Percentiles rank a stretch among this genome's conserved stretches.
Conservation (phyloP, 2,329 filamentous ascomycete species). For the Xylaria arbuscula region DNA sequence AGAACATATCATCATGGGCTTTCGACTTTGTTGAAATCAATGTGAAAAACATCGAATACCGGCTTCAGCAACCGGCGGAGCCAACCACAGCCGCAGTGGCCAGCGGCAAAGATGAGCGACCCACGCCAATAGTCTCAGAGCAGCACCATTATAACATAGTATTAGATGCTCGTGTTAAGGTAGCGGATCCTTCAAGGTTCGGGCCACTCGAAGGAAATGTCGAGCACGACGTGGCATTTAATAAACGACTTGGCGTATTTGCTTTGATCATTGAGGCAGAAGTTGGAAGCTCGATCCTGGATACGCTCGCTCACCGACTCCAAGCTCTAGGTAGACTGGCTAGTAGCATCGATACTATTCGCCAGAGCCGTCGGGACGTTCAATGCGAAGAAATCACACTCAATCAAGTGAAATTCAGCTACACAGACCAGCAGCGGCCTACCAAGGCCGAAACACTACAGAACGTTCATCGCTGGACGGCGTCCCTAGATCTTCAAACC, state of each 20-base stretch:
- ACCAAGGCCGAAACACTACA: constrained; percentile 35
- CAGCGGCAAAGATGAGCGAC: constrained; percentile 15
- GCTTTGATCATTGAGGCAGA: constrained; percentile 68
- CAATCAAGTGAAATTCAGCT: constrained; percentile 74
- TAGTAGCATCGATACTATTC: constrained; percentile 74
- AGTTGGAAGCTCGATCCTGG: constrained; percentile 69
- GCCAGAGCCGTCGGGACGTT: constrained; percentile 65
- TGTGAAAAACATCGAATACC: constrained; percentile 61
- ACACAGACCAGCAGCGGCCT: constrained; percentile 57
- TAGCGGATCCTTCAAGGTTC: constrained; percentile 66
- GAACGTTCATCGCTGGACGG: constrained; percentile 58
- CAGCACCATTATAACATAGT: constrained; percentile 53
- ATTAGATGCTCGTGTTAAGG: constrained; percentile 66
- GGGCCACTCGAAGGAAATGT: constrained; percentile 64
- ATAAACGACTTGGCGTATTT: constrained; percentile 69
- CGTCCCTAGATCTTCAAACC: constrained; percentile 67
- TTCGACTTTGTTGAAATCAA: constrained; percentile 67
- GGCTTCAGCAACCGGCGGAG: constrained; percentile 23
- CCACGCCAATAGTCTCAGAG: constrained; percentile 32
- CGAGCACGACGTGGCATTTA: constrained; percentile 72
- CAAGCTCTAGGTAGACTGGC: constrained; percentile 77
- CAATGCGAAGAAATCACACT: constrained; percentile 70
- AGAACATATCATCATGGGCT: constrained; percentile 62
- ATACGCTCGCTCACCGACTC: constrained; percentile 68
- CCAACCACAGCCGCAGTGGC: constrained; percentile 26